Base-by-base conservation (phyloP, 495 filamentous ascomycete species). In the Penicillium egyptiacum region DNA sequence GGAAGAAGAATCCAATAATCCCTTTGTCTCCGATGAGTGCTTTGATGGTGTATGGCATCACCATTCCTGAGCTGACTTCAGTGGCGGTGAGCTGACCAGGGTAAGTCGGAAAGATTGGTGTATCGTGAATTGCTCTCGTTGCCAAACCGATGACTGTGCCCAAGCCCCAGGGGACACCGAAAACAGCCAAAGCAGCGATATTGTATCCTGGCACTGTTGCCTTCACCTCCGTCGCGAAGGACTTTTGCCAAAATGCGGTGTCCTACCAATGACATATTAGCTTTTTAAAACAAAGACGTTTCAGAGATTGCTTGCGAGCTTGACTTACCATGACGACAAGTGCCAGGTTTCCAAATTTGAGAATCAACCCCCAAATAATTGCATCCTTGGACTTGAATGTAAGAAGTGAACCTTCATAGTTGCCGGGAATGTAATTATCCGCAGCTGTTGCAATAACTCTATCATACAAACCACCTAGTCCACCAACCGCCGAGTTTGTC, bases 161-260 rank as follows among this genome's bases (percentile, higher is more conserved):
- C 8, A 80, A 55, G 12, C 76, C 70, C 71, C 75, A 83, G 12
- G 80, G 80, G 31, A 83, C 73, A 17, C 71, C 76, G 54, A 81
- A 81, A 3, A 74, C 69, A 16, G 75, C 71, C 19, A 79, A 44
- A 4, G 73, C 77, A 6, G 73, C 77, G 12, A 79, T 64, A 41
- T 74, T 74, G 53, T 79, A 79, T 1, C 73, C 75, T 1, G 75
- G 75, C 1, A 77, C 74, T 0, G 74, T 75, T 19, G 70, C 65
- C 4, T 64, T 70, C 22, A 77, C 72, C 46, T 78, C 72, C 9
- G 69, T 73, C 8, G 75, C 75, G 46, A 79, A 80, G 0, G 71
- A 76, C 64, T 79, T 79, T 58, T 80, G 79, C 78, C 79, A 81
- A 60, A 81, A 81, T 5, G 77, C 75, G 16, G 77, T 81, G 33